phyloP scores from a whole-genome alignment of 2,329 filamentous ascomycete species.

The Bipolaris gigantea region DNA sequence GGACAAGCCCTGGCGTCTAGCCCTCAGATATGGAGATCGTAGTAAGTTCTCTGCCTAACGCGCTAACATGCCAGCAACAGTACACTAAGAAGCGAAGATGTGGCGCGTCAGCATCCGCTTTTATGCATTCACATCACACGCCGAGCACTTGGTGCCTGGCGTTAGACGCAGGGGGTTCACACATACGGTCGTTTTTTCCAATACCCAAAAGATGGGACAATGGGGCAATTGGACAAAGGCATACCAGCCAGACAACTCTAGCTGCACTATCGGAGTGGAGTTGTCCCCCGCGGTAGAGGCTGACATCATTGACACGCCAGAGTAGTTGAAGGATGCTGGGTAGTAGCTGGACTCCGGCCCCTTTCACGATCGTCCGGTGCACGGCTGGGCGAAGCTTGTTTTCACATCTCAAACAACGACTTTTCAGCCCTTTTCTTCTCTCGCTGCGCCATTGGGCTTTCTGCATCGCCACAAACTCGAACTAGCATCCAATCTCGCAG shows the following conservation, averaged over 20 bases:
- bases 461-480: neutral
- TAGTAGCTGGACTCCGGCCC: neutral
- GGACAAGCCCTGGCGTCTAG: neutral
- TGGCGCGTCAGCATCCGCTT: neutral
- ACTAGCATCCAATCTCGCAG: neutral
- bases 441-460: neutral
- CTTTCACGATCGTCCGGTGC: neutral
- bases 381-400: slow-evolving; percentile 3
- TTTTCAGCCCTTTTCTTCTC: neutral
- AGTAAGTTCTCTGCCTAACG: neutral
- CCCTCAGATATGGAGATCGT: neutral
- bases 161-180: neutral
- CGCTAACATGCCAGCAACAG: neutral
- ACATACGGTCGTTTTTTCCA: neutral
- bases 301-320: neutral
- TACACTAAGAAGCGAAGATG: neutral
- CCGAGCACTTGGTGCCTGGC: neutral
- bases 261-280: no score
- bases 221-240: neutral
- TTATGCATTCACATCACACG: neutral
- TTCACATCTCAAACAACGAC: neutral
- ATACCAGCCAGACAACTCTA: neutral
- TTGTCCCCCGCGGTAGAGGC: neutral
- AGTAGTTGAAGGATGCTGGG: neutral
- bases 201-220: neutral